Base-by-base conservation (phyloP, 495 filamentous ascomycete species). In the Lasiosphaeriaceae sp. region DNA sequence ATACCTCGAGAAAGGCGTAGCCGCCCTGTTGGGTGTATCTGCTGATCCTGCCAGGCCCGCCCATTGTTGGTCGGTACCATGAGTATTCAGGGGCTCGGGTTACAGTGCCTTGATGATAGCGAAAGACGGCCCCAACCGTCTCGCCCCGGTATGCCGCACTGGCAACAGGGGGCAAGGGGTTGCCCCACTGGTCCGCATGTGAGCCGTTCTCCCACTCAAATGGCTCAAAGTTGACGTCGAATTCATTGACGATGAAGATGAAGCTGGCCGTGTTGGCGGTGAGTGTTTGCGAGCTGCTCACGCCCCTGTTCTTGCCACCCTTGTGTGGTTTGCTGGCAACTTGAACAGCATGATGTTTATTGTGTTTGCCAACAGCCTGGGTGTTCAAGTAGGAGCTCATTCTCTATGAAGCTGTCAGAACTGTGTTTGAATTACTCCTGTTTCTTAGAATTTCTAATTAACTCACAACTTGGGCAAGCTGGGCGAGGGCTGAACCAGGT, bases 181-280 rank as follows among this genome's bases (percentile, higher is more conserved):
- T 66, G 43, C 63, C 47, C 65, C 66, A 73, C 29, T 56, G 62
- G 52, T 72, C 69, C 0, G 24, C 43, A 7, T 22, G 14, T 0
- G 52, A 49, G 0, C 6, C 5, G 4, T 11, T 24, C 19, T 64
- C 52, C 22, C 37, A 31, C 2, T 11, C 11, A 14, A 22, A 2
- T 0, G 44, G 52, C 29, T 62, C 55, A 12, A 53, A 51, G 50
- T 63, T 46, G 11, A 66, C 35, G 1, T 45, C n/a, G 11, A 72
- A 39, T 37, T 71, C 63, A 47, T 71, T 75, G 19, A 75, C 65
- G 1, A 71, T 53, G 22, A 75, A 75, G 0, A 75, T 60, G 49
- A 75, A 75, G 2, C 46, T 46, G 9, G 31, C 12, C 0, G 51
- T 5, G 11, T 14, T 31, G 26, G 4, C 9, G 26, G 26, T 31